phyloP scores from a whole-genome alignment of 345 rosid genomes.

The Eucalyptus cloeziana region DNA sequence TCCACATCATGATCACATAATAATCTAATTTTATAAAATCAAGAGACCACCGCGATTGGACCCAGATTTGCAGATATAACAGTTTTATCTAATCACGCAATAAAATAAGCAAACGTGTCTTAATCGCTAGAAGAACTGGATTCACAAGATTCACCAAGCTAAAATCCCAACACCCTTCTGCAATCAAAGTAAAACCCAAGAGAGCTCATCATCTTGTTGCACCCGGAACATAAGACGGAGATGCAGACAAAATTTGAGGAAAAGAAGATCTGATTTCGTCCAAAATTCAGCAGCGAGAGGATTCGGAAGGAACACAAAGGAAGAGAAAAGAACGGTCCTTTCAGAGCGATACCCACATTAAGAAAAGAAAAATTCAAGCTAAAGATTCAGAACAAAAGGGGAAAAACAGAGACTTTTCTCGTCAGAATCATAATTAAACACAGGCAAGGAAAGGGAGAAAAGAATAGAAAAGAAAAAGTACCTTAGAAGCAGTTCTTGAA shows the following conservation, averaged over 20 bases:
- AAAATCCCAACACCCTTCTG: not conserved
- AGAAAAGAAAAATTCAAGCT: not conserved
- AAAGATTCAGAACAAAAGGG: not conserved
- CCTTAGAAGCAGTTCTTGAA: conserved; percentile 32
- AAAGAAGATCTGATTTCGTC: not conserved
- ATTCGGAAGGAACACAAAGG: not conserved
- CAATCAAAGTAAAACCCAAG: not conserved
- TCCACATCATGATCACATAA: not conserved
- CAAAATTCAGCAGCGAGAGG: not conserved
- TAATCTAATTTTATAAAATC: not conserved
- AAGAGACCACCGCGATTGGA: not conserved
- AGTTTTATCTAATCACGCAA: not conserved
- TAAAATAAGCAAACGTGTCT: not conserved
- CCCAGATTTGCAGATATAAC: not conserved
- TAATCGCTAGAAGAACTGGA: not conserved
- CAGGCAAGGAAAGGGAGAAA: not conserved
- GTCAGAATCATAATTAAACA: not conserved
- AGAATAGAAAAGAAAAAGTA: not conserved
- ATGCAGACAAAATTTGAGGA: not conserved
- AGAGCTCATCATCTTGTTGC: not conserved
- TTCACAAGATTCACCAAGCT: not conserved
- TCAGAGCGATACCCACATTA: not conserved
- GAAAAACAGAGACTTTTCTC: not conserved
- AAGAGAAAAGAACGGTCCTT: not conserved
- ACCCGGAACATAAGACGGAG: not conserved